phyloP scores from a whole-genome alignment of 306 rosid genomes.

The Dalbergia cultrata region DNA sequence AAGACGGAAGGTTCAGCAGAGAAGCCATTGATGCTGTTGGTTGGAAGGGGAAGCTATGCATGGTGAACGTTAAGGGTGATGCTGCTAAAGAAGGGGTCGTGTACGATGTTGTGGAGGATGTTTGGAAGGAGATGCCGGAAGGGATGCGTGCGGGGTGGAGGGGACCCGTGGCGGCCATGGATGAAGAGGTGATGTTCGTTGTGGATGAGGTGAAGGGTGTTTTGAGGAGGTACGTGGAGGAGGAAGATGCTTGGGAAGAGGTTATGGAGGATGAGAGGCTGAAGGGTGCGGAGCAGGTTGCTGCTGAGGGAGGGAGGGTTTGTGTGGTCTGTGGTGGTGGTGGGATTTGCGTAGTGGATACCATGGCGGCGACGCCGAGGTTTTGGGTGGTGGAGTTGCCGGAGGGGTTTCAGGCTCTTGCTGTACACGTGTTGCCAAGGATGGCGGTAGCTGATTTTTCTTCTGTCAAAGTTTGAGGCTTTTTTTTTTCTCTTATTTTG shows the following conservation, averaged over 20 bases:
- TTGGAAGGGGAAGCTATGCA: conserved; percentile 77
- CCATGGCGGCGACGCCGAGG: conserved; percentile 47
- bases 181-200: conserved; percentile 71
- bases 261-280: conserved; percentile 54
- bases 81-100: conserved; percentile 68
- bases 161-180: conserved; percentile 95
- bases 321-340: conserved; percentile 61
- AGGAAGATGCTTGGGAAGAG: conserved; percentile 67
- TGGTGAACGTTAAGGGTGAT: conserved; percentile 83
- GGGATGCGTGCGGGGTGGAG: conserved; percentile 88
- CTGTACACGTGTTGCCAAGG: conserved; percentile 76
- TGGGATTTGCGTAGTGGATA: conserved; percentile 71
- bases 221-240: conserved; percentile 55
- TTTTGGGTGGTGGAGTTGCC: conserved; percentile 62
- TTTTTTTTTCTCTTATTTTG: neutral
- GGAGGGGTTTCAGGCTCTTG: conserved; percentile 63
- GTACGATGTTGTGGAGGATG: conserved; percentile 63
- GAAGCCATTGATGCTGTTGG: conserved; percentile 91
- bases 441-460: conserved; percentile 48
- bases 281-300: conserved; percentile 72
- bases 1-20: conserved; percentile 71
- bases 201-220: conserved; percentile 71
- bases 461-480: neutral
- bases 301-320: conserved; percentile 63
- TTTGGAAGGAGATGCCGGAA: conserved; percentile 77